Evolutionary conservation across 2,329 filamentous ascomycete genomes (phyloP).

Genomic region (Aspergillus tamarii): DNA sequence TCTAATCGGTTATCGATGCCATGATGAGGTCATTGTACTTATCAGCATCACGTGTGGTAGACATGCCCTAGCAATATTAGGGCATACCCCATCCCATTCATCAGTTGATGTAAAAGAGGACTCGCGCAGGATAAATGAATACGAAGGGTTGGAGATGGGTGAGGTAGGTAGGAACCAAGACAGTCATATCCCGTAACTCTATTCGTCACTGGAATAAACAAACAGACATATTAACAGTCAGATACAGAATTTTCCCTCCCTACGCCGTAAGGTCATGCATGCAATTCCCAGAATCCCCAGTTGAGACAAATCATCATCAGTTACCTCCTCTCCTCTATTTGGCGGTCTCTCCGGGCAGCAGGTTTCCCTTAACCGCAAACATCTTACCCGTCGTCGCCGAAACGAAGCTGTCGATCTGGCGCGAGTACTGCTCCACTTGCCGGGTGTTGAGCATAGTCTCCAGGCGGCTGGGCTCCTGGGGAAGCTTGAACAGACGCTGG

Average conservation of each 20-base stretch:
- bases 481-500: slow-evolving; percentile 97
- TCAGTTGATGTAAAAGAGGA: background rate
- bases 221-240: slow-evolving; percentile 44
- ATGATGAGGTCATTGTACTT: slow-evolving; percentile 9
- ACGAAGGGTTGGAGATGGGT: background rate
- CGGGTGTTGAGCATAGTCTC: slow-evolving; percentile 93
- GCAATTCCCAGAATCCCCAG: slow-evolving; percentile 39
- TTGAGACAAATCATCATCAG: slow-evolving; percentile 25
- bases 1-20: slow-evolving; percentile 17
- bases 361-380: slow-evolving; percentile 84
- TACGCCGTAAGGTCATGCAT: slow-evolving; percentile 50
- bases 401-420: slow-evolving; percentile 95
- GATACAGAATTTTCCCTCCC: slow-evolving; percentile 46
- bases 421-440: slow-evolving; percentile 97
- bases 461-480: slow-evolving; percentile 87
- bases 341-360: slow-evolving; percentile 59
- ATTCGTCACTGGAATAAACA: slow-evolving; percentile 37
- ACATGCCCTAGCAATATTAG: slow-evolving; percentile 12
- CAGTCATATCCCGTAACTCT: slow-evolving; percentile 29
- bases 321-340: slow-evolving; percentile 34
- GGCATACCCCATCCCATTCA: slow-evolving; percentile 6
- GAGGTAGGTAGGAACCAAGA: slow-evolving; percentile 12
- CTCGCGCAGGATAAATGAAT: slow-evolving; percentile 1
- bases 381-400: slow-evolving; percentile 92
- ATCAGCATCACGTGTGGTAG: slow-evolving; percentile 11